Evolutionary conservation across 192 early-diverging fungal species (phyloP).

Genomic region (Podila epicladia): DNA sequence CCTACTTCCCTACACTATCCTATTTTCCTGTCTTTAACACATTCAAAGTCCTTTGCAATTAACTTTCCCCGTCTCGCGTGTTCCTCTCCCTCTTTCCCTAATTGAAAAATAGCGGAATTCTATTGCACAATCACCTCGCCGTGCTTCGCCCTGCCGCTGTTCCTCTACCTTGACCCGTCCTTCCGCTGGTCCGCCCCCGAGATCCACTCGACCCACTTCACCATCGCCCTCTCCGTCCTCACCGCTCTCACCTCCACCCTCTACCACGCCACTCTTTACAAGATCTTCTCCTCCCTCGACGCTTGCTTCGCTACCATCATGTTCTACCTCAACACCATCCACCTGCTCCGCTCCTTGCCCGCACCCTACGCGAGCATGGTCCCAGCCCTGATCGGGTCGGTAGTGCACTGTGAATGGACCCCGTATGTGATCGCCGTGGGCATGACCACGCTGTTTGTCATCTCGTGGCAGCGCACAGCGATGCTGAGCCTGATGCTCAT

Average conservation of each 20-base stretch:
- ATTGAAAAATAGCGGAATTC: constrained; percentile 52
- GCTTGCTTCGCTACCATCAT: constrained; percentile 54
- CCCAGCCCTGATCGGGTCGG: constrained; percentile 18
- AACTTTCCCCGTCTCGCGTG: not conserved
- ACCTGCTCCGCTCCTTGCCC: constrained; percentile 29
- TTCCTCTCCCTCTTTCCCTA: not conserved
- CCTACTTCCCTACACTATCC: not conserved
- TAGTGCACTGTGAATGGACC: constrained; percentile 29
- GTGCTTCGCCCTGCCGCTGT: constrained; percentile 58
- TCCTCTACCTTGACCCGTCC: constrained; percentile 47
- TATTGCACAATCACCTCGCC: constrained; percentile 61
- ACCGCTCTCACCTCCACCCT: constrained; percentile 50
- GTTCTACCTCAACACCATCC: constrained; percentile 51
- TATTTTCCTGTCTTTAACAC: not conserved
- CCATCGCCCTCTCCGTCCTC: constrained; percentile 46
- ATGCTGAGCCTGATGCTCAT: constrained; percentile 50
- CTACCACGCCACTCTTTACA: constrained; percentile 60
- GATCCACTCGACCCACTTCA: constrained; percentile 44
- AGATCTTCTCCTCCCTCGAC: constrained; percentile 55
- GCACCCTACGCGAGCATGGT: constrained; percentile 27
- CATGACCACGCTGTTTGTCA: constrained; percentile 32
- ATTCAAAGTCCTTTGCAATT: too few relatives aligned
- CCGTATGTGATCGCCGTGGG: constrained; percentile 24
- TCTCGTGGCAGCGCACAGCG: constrained; percentile 48
- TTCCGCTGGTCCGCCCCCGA: constrained; percentile 45